phyloP scores from a whole-genome alignment of 257 asterid species.

The Craterostigma plantagineum region DNA sequence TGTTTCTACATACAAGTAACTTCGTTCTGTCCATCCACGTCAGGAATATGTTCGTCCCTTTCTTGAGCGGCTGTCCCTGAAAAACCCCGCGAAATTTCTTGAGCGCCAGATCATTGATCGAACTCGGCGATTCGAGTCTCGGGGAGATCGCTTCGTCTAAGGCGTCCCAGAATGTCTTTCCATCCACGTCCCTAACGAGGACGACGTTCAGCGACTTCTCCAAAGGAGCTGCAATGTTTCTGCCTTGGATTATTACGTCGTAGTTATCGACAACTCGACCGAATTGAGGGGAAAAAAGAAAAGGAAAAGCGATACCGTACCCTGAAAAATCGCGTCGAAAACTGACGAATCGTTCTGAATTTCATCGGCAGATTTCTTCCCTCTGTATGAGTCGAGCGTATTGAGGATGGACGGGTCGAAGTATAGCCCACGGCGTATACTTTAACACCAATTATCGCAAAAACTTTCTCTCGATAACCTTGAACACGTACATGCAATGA shows the following conservation, averaged over 20 bases:
- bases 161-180: conserved; percentile 92
- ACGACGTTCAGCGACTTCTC: conserved; percentile 70
- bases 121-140: conserved; percentile 42
- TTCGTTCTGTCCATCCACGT: conserved; percentile 71
- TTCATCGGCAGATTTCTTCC: conserved; percentile 32
- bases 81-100: conserved; percentile 45
- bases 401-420: conserved; percentile 30
- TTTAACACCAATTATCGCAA: conserved; percentile 77
- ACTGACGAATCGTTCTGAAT: conserved; percentile 41
- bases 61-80: conserved; percentile 55
- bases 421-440: conserved; percentile 75
- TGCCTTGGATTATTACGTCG: background rate
- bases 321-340: conserved; percentile 46
- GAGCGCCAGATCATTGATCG: conserved; percentile 51
- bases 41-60: conserved; percentile 65
- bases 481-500: background rate
- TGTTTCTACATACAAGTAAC: conserved; percentile 47
- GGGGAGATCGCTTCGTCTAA: conserved; percentile 74
- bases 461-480: conserved; percentile 84
- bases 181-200: conserved; percentile 79
- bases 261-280: too few relatives aligned
- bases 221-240: conserved; percentile 42
- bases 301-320: conserved; percentile 18
- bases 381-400: conserved; percentile 52
- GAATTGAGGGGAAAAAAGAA: too few relatives aligned